Evolutionary conservation across 139 green algal species (phyloP), one percentile per base, ranked within the genome.

Genomic region (Coccomyxa sp.): DNA sequence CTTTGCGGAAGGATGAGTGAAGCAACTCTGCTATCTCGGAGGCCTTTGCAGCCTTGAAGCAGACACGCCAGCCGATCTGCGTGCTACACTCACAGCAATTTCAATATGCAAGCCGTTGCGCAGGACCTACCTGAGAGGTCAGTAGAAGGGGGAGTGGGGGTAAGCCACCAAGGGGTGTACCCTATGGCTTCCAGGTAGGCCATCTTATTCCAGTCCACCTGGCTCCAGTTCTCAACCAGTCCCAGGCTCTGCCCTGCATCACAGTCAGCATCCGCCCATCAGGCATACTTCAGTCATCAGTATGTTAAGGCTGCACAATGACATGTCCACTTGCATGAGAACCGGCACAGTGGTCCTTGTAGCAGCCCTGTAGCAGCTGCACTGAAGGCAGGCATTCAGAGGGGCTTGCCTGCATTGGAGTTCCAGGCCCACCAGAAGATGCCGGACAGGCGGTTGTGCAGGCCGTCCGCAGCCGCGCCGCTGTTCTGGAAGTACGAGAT

Each of bases 391-490:
- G n/a, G n/a, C n/a, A n/a, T n/a, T n/a, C n/a, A n/a, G n/a, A 27
- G 44, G 14, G 44, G 44, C 44, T 27, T 58, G 44, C 77, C 77
- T 34, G 77, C 74, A 38, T 84, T 84, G 75, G 75, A 50, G 12
- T 80, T 80, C 80, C 80, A 84, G 24, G 75, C 75, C 80, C 80
- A 84, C 80, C 80, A 78, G 70, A 77, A 81, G 34, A 70, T 39
- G 10, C 77, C 82, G 36, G 7, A 29, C 34, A 88, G 79, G 38
- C 34, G 35, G 39, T 82, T 80, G 74, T 88, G 83, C 27, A 71
- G 50, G 39, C 74, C 77, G 40, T 82, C 78, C 58, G 39, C 34
- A 2, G 44, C 82, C 27, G 14, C 39, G 71, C 77, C 84, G 14
- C 35, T 50, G 55, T 84, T 84, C 16, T 64, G 58, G 34, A 84